Evolutionary conservation across 1,139 yeast genomes (phyloP), one percentile per base, ranked within the genome.

Genomic region (Magnusiomyces clavatus): DNA sequence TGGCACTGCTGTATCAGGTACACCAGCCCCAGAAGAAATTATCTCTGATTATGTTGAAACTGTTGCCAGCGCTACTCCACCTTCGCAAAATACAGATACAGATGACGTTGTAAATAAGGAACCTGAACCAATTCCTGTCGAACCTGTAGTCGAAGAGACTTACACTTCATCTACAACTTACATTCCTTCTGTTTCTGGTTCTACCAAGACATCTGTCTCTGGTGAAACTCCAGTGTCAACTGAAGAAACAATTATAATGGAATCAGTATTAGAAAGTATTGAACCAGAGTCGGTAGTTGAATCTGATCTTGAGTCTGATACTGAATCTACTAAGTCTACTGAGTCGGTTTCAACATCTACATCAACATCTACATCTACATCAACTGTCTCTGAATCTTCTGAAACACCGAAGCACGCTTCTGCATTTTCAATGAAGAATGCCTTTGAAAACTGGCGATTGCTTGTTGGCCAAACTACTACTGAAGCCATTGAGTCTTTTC

Each of bases 401-500:
- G 48, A 50, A 16, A 34, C 43, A 5, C 16, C 50, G 14, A 24
- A 24, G 31, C 4, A 4, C 4, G 31, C 31, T 8, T 8, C 31
- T 24, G 31, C 31, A 24, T 24, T 8, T 24, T 24, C 31, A 24
- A n/a, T 29, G 2, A 48, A 49, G 36, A 31, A 11, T 6, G 47
- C 35, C 13, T 37, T 51, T 39, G 37, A 47, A 13, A 55, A 58
- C 37, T 65, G 68, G 68, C 60, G 58, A 44, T 47, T 52, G n/a
- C 50, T 64, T 53, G 66, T 65, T 39, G 64, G 59, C 42, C 58
- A 57, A 52, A 66, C 63, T 31, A 63, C 61, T 45, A 59, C 57
- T 50, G 70, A 63, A 45, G 68, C 64, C 39, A 62, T 59, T 56
- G 64, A 51, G 51, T 61, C 60, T 43, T 68, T 53, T 57, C 62